Base-by-base conservation (phyloP, 352 stramenopile species). In the Pythium scleroteichum region DNA sequence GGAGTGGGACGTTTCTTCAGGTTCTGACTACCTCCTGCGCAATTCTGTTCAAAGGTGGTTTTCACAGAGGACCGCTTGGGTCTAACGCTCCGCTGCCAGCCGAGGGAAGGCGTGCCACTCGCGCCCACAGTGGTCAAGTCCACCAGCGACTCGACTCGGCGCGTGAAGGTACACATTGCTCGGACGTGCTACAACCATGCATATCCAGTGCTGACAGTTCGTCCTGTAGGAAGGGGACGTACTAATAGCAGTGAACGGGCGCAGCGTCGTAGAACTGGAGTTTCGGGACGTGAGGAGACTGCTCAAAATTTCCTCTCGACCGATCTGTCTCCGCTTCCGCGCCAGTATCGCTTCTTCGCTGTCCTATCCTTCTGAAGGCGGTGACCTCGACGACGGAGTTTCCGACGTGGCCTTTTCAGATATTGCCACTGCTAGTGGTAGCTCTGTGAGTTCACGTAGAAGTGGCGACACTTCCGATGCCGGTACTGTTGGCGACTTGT, bases 221-320 rank as follows among this genome's bases (percentile, higher is more conserved):
- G 14, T 41, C 7, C 3, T 35, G 23, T 32, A 92, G 82, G 79
- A 92, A 72, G 82, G 80, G 6, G 82, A 92, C 46, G 70, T 88
- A 24, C 54, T 92, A 27, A 64, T 88, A 38, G 87, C 80, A 0
- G 77, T 92, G 40, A 90, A 92, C 58, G 78, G 76, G 38, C 77
- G 87, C 27, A 87, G 75, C 49, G 83, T 92, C 46, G 64, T 71
- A 12, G 75, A 79, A 22, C 60, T 92, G 52, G 71, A 87, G 42
- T 88, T 92, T 53, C 69, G 67, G 3, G 80, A 92, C 39, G 82
- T 92, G 35, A 66, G 85, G 17, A 71, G 76, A 22, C 72, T 90
- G n/a, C 54, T 92, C 9, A 92, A 89, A 51, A 76, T 84, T n/a
- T 78, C 82, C 9, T 69, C 75, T 7, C 69, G 82, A 16, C 82